Evolutionary conservation across 352 stramenopile species (phyloP).

Genomic region (Pythium plurisporium): DNA sequence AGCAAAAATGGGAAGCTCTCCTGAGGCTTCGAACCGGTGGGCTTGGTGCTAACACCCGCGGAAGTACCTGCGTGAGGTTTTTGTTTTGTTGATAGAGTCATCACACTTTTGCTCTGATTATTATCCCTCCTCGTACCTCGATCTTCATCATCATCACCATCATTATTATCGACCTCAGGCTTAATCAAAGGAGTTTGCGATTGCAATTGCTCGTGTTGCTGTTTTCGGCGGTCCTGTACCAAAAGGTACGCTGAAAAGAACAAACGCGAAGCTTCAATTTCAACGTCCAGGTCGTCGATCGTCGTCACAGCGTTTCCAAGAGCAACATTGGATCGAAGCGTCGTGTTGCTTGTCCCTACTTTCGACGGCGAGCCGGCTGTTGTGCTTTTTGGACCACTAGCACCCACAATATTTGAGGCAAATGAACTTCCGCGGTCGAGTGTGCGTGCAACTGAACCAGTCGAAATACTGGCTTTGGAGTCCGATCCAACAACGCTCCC

Average conservation of each 20-base stretch:
- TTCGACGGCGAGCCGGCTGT: conserved; percentile 14
- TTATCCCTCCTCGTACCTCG: background rate
- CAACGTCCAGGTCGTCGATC: conserved; percentile 72
- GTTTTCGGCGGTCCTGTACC: conserved; percentile 39
- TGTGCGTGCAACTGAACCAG: conserved; percentile 18
- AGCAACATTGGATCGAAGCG: conserved; percentile 11
- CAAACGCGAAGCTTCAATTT: conserved; percentile 79
- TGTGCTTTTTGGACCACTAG: conserved; percentile 7
- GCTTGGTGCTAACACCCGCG: conserved; percentile 10
- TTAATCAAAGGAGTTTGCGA: background rate
- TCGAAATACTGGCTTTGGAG: conserved; percentile 57
- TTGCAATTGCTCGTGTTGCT: conserved; percentile 2
- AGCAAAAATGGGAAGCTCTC: conserved; percentile 76
- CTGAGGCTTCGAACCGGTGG: conserved; percentile 12
- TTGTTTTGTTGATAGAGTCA: background rate
- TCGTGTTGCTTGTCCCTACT: conserved; percentile 11
- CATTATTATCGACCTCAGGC: background rate
- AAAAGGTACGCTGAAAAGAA: conserved; percentile 86
- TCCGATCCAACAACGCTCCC: conserved; percentile 25
- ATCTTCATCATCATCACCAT: background rate
- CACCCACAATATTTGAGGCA: conserved; percentile 11
- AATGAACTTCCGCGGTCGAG: conserved; percentile 33
- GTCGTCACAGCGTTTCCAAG: background rate
- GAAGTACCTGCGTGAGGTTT: conserved; percentile 7
- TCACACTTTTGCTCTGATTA: background rate